Conservation (phyloP, 2,329 filamentous ascomycete genomes). For the Aspergillus clavatus region DNA sequence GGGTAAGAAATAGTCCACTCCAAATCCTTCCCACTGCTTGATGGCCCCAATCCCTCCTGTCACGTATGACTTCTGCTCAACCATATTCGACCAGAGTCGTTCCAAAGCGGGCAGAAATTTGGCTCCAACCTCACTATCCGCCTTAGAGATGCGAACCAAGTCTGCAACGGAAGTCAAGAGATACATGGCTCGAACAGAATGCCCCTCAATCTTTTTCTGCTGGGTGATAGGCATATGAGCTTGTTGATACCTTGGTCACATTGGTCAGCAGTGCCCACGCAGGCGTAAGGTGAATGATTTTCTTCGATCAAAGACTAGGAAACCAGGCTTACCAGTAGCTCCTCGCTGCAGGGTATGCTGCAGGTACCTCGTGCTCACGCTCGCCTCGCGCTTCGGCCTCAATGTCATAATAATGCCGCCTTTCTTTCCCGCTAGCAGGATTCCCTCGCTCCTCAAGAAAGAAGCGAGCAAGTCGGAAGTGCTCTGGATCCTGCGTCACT, state of each 20-base stretch:
- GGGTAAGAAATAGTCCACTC: slow-evolving; percentile 55
- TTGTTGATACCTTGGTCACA: slow-evolving; percentile 45
- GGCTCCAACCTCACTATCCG: slow-evolving; percentile 8
- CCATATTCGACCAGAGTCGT: slow-evolving; percentile 57
- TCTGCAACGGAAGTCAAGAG: slow-evolving; percentile 57
- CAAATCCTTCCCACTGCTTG: slow-evolving; percentile 58
- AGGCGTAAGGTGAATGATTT: no score
- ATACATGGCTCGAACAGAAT: slow-evolving; percentile 58
- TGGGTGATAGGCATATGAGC: slow-evolving; percentile 53
- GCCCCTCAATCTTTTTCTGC: slow-evolving; percentile 54
- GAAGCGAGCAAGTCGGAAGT: slow-evolving; percentile 49
- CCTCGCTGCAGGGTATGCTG: slow-evolving; percentile 43
- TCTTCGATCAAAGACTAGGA: neutral
- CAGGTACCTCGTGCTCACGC: slow-evolving; percentile 42
- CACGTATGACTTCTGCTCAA: slow-evolving; percentile 57
- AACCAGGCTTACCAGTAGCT: slow-evolving; percentile 34
- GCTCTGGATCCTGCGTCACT: slow-evolving; percentile 34
- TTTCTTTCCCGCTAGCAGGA: slow-evolving; percentile 35
- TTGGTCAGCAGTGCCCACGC: slow-evolving; percentile 5
- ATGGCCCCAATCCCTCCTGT: slow-evolving; percentile 58
- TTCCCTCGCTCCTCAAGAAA: slow-evolving; percentile 58
- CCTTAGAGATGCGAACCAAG: slow-evolving; percentile 38
- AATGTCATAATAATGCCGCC: slow-evolving; percentile 51
- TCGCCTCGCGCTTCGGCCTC: slow-evolving; percentile 48
- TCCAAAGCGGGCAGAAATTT: slow-evolving; percentile 35